A percentile compares a stretch with the other conserved stretches of the same genome.
These are phyloP conservation scores for Clathrospora elynae DNA, from an alignment of 2,329 filamentous ascomycete species.

Conservation along the genomic window DNA sequence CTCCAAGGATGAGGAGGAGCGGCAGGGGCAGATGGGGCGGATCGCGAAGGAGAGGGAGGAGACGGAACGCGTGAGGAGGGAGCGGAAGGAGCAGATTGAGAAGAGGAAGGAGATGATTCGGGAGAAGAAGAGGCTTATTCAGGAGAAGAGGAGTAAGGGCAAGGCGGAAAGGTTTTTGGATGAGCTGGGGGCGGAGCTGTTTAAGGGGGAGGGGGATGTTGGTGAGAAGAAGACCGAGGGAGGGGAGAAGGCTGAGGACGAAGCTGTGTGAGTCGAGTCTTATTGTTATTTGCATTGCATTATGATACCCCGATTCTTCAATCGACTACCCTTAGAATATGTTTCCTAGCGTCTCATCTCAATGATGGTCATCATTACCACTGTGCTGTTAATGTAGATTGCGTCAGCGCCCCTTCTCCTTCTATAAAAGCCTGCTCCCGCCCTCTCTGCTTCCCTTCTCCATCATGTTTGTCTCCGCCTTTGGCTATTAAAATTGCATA, in stretches of 20 bases:
- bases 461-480: no score
- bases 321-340: no score
- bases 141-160: slow-evolving; percentile 63
- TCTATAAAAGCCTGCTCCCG: no score
- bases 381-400: no score
- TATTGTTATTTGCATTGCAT: neutral
- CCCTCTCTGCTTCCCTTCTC: no score
- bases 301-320: slow-evolving; percentile 20
- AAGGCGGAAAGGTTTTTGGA: slow-evolving; percentile 76
- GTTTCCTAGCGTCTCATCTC: no score
- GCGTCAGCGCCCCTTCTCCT: no score
- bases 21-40: slow-evolving; percentile 75
- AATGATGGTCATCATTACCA: no score
- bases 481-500: no score
- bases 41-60: slow-evolving; percentile 69
- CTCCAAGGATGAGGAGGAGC: slow-evolving; percentile 71
- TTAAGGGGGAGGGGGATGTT: slow-evolving; percentile 4
- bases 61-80: slow-evolving; percentile 67
- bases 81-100: slow-evolving; percentile 56
- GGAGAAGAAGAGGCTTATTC: slow-evolving; percentile 65
- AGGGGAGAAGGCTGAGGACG: slow-evolving; percentile 1
- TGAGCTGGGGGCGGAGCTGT: slow-evolving; percentile 48
- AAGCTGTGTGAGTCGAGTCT: neutral
- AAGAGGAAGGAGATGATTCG: slow-evolving; percentile 69
- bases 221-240: neutral